Evolutionary conservation across 2,329 filamentous ascomycete genomes (phyloP).

Genomic region (Geoglossum cookeanum): DNA sequence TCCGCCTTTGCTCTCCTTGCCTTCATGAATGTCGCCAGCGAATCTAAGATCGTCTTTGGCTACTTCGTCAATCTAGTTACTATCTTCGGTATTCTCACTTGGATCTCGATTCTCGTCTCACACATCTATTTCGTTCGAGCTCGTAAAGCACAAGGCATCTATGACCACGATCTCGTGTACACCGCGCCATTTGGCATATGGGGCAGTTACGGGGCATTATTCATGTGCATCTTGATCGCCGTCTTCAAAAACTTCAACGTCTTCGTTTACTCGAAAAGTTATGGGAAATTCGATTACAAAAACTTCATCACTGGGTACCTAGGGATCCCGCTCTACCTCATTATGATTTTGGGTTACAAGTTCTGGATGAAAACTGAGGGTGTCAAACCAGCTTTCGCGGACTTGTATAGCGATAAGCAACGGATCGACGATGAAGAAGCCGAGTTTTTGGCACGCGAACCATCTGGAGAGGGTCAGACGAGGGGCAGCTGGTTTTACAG

Average conservation of each 20-base stretch:
- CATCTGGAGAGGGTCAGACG: conserved; percentile 20
- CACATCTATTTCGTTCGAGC: conserved; percentile 49
- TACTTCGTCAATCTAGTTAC: conserved; percentile 51
- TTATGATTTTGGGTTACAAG: conserved; percentile 52
- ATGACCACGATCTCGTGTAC: conserved; percentile 38
- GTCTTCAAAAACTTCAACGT: conserved; percentile 69
- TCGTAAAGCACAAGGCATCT: conserved; percentile 39
- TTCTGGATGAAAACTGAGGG: conserved; percentile 31
- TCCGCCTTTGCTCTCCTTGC: conserved; percentile 45
- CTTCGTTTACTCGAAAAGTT: conserved; percentile 33
- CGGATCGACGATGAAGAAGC: conserved; percentile 54
- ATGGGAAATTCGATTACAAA: conserved; percentile 48
- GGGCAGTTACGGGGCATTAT: conserved; percentile 48
- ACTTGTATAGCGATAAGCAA: conserved; percentile 56
- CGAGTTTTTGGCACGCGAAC: conserved; percentile 41
- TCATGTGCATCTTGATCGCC: conserved; percentile 52
- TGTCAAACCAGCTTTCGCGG: conserved; percentile 38
- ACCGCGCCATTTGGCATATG: conserved; percentile 50
- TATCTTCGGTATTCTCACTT: conserved; percentile 46
- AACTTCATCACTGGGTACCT: conserved; percentile 61
- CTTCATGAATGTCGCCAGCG: conserved; percentile 43
- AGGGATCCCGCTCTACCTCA: conserved; percentile 56
- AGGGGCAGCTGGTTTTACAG: conserved; percentile 34
- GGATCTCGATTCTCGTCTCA: conserved; percentile 48
- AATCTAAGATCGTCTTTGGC: conserved; percentile 36